Evolutionary conservation across 2,329 filamentous ascomycete genomes (phyloP), one percentile per base, ranked within the genome.

Genomic region (Neonectria sp.): DNA sequence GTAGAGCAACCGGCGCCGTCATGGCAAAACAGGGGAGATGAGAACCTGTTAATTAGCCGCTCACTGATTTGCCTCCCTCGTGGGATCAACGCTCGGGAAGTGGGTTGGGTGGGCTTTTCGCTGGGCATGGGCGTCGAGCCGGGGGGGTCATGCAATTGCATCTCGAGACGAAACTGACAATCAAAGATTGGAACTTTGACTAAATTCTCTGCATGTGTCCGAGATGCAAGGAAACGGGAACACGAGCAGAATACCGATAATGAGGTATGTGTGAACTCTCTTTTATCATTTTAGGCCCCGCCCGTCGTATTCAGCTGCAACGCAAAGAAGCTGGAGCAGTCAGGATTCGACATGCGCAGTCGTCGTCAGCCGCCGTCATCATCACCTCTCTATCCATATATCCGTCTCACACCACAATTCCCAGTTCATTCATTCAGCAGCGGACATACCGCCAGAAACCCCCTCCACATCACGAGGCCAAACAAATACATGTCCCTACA

Each of bases 41-140:
- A 24, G 31, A 21, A 33, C 49, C n/a, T 29, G 35, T 31, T 58
- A 51, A 55, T 49, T 55, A 65, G 25, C 40, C 43, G 43, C 37
- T 60, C 48, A 40, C 24, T 40, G 40, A 60, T 55, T 49, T 58
- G 48, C 13, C 55, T 48, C 55, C 46, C 37, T 64, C 55, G 29
- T 59, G 61, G 21, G 46, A 64, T 58, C 55, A 55, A 33, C 43
- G 43, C 51, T 33, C 55, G 61, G 55, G 55, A 65, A 65, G 61
- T 60, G 56, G 55, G 55, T 40, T 51, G 25, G 37, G 46, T 17
- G 9, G 40, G n/a, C 15, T 29, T 46, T n/a, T 46, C 7, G 48
- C 49, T 49, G 33, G 45, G 33, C 45, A 58, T 27, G 55, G 43
- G 27, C 45, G 29, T 35, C 21, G 51, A 29, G 33, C 52, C 46